Base-by-base conservation (phyloP, 139 green algal species). In the Pleodorina starrii region DNA sequence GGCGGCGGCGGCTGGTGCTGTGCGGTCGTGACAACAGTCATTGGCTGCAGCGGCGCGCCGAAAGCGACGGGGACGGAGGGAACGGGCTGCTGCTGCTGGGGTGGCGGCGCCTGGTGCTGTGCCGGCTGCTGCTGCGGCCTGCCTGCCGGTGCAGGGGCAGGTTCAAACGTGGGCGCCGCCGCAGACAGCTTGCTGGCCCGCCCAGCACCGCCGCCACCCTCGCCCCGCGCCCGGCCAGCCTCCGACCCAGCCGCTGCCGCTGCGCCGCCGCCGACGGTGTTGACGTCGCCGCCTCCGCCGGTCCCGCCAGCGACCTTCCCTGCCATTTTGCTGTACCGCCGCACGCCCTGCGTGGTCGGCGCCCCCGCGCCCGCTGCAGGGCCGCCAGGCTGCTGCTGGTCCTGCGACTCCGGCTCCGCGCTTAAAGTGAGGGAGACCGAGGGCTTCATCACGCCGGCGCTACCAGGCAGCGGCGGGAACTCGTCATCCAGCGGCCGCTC, bases 291-390 rank as follows among this genome's bases (percentile, higher is more conserved):
- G 0, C 0, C 57, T 4, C 32, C 46, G 50, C 76, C 51, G 12
- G 7, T 42, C 10, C 36, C 80, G 1, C 42, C 80, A 36, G 12
- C 77, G 14, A 25, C 80, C 43, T 88, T 88, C n/a, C 82, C 82
- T 14, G 82, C 63, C 82, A 88, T 88, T 43, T 88, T 88, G 82
- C 63, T 80, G 68, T 88, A 88, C 3, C 82, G 82, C 0, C 82
- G 44, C 11, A 79, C 63, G 1, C 82, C 66, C 25, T 46, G 25
- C 1, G 25, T 21, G 23, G 32, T 63, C 5, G 74, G 46, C 44
- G 60, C 40, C 5, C 29, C 60, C 14, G 29, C 57, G 32, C 48
- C 81, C 17, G 63, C n/a, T n/a, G n/a, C n/a, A n/a, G n/a, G n/a
- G n/a, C n/a, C n/a, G n/a, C n/a, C n/a, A n/a, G n/a, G n/a, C n/a